phyloP scores from a whole-genome alignment of 176 grass and related monocot species.

The Cenchrus americanus region DNA sequence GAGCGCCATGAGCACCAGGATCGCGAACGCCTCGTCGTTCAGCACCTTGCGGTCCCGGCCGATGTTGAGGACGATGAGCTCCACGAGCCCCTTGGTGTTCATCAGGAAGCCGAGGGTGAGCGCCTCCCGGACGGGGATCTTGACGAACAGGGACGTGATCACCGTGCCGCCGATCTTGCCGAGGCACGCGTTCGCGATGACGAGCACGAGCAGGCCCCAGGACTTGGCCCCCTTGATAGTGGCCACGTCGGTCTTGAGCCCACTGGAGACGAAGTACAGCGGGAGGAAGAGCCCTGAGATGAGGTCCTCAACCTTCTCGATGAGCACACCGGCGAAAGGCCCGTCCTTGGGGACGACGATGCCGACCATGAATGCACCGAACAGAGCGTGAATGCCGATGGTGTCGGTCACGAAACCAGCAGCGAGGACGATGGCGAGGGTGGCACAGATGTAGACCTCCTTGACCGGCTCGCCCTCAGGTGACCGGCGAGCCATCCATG shows the following conservation, averaged over 20 bases:
- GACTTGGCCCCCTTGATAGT: slow-evolving; percentile 74
- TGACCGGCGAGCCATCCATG: slow-evolving; percentile 59
- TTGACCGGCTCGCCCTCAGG: slow-evolving; percentile 61
- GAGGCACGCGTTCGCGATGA: slow-evolving; percentile 67
- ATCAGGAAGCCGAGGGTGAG: slow-evolving; percentile 72
- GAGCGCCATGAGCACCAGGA: slow-evolving; percentile 55
- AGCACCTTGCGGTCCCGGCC: slow-evolving; percentile 50
- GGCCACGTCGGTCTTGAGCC: slow-evolving; percentile 80
- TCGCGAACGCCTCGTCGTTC: slow-evolving; percentile 56
- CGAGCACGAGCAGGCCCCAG: slow-evolving; percentile 68
- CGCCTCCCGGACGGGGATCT: slow-evolving; percentile 58
- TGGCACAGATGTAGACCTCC: slow-evolving; percentile 70
- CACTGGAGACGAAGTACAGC: slow-evolving; percentile 84
- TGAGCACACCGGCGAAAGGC: slow-evolving; percentile 65
- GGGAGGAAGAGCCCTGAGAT: slow-evolving; percentile 79
- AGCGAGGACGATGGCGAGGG: slow-evolving; percentile 58
- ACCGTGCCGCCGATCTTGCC: slow-evolving; percentile 82
- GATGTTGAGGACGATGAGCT: slow-evolving; percentile 93
- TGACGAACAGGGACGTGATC: slow-evolving; percentile 39
- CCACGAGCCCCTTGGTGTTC: slow-evolving; percentile 89
- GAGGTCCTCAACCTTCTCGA: slow-evolving; percentile 81
- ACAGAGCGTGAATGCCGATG: slow-evolving; percentile 78
- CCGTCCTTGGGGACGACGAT: slow-evolving; percentile 75
- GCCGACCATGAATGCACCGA: slow-evolving; percentile 71
- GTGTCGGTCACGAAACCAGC: slow-evolving; percentile 67